Conservation (phyloP, 192 early-diverging fungal genomes). For the Umbelopsis vinacea region DNA sequence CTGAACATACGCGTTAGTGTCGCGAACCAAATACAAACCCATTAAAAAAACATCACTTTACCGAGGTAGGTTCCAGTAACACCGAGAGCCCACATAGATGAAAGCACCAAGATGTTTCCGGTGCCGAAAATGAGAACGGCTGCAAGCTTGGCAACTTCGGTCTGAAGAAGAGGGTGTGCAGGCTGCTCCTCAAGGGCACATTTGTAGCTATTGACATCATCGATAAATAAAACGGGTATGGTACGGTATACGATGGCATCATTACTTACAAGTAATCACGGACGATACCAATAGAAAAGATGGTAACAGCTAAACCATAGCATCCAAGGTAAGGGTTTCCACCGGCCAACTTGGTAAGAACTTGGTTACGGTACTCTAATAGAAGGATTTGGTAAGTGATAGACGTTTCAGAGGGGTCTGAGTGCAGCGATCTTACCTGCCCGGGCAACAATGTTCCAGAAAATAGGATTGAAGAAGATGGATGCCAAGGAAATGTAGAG, state of each 20-base stretch:
- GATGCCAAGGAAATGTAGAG: slow-evolving; percentile 72
- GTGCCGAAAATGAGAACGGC: slow-evolving; percentile 54
- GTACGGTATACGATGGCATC: not conserved
- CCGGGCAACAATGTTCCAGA: slow-evolving; percentile 90
- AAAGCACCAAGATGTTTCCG: slow-evolving; percentile 79
- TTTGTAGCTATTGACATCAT: slow-evolving; percentile 57
- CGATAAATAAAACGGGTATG: not conserved
- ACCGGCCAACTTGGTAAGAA: slow-evolving; percentile 70
- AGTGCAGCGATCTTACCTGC: slow-evolving; percentile 51
- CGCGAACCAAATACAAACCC: not conserved
- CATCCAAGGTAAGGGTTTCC: slow-evolving; percentile 75
- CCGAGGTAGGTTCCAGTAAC: slow-evolving; percentile 90
- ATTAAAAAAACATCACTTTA: slow-evolving; percentile 40
- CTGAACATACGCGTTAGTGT: slow-evolving; percentile 38
- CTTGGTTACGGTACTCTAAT: slow-evolving; percentile 75
- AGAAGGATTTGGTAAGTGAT: not conserved
- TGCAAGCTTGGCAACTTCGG: slow-evolving; percentile 46
- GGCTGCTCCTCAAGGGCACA: slow-evolving; percentile 74
- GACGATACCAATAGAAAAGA: slow-evolving; percentile 81
- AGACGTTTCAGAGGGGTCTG: not conserved
- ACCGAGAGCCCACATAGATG: slow-evolving; percentile 86
- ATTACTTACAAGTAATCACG: slow-evolving; percentile 72
- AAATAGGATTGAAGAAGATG: slow-evolving; percentile 85
- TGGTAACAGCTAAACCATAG: slow-evolving; percentile 78
- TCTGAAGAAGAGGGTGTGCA: slow-evolving; percentile 50